phyloP scores from a whole-genome alignment of 2,329 filamentous ascomycete species.

The Aureobasidium sp. region DNA sequence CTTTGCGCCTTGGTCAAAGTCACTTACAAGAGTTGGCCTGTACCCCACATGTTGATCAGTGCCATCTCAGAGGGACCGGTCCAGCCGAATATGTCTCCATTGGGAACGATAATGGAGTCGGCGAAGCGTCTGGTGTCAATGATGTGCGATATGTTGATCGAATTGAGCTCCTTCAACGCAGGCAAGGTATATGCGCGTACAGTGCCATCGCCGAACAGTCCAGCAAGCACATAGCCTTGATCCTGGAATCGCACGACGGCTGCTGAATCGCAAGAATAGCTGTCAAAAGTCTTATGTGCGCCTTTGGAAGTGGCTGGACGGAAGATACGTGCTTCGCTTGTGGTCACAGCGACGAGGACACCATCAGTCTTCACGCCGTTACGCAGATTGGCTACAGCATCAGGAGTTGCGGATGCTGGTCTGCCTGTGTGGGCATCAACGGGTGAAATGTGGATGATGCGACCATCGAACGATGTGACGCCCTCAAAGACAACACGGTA shows the following conservation, averaged over 20 bases:
- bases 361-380: constrained; percentile 70
- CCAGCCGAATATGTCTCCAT: constrained; percentile 82
- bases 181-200: constrained; percentile 81
- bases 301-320: constrained; percentile 77
- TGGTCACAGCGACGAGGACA: constrained; percentile 67
- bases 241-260: constrained; percentile 62
- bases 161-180: constrained; percentile 73
- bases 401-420: constrained; percentile 65
- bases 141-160: constrained; percentile 53
- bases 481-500: constrained; percentile 70
- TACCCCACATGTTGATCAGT: constrained; percentile 77
- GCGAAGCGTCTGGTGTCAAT: constrained; percentile 66
- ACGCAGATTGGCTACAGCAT: constrained; percentile 66
- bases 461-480: constrained; percentile 54
- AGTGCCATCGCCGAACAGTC: constrained; percentile 74
- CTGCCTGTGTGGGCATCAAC: constrained; percentile 71
- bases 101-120: constrained; percentile 62
- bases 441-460: constrained; percentile 67
- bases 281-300: constrained; percentile 85
- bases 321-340: constrained; percentile 74
- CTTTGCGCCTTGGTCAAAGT: constrained; percentile 30
- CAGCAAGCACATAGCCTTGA: constrained; percentile 70
- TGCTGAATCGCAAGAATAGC: constrained; percentile 73
- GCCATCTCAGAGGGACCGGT: constrained; percentile 79
- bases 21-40: constrained; percentile 48